phyloP scores from a whole-genome alignment of 2,329 filamentous ascomycete species.

The Malbranchea zuffiana region DNA sequence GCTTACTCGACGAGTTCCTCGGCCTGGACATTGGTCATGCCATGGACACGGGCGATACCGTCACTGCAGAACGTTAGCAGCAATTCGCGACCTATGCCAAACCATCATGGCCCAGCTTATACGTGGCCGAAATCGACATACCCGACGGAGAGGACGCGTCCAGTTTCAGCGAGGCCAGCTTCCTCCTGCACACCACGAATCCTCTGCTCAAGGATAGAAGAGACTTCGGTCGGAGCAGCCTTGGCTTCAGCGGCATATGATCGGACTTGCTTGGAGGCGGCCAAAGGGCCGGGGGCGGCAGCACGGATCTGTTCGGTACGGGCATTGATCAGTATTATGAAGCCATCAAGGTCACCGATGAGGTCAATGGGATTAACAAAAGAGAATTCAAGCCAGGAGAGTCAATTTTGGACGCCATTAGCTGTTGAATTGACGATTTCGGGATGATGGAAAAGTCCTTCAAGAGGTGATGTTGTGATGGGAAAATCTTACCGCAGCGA shows the following conservation, averaged over 20 bases:
- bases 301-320: constrained; percentile 58
- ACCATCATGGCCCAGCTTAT: not conserved
- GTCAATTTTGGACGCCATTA: constrained; percentile 20
- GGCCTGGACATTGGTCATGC: constrained; percentile 99
- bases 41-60: constrained; percentile 99
- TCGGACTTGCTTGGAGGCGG: constrained; percentile 63
- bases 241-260: constrained; percentile 88
- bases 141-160: constrained; percentile 97
- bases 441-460: constrained; percentile 24
- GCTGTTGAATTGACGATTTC: constrained; percentile 39
- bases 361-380: constrained; percentile 23
- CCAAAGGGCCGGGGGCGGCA: constrained; percentile 67
- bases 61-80: constrained; percentile 53
- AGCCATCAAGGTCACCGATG: constrained; percentile 21
- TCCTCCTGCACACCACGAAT: constrained; percentile 98
- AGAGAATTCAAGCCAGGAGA: constrained; percentile 14
- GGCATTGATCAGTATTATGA: constrained; percentile 12
- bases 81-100: not conserved
- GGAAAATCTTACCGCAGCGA: constrained; percentile 78
- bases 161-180: constrained; percentile 91
- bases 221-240: constrained; percentile 94
- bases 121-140: constrained; percentile 38
- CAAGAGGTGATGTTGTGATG: constrained; percentile 23
- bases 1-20: constrained; percentile 99
- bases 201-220: constrained; percentile 97